phyloP scores from a whole-genome alignment of 2,329 filamentous ascomycete genomes.

The Colletotrichum sp. region DNA sequence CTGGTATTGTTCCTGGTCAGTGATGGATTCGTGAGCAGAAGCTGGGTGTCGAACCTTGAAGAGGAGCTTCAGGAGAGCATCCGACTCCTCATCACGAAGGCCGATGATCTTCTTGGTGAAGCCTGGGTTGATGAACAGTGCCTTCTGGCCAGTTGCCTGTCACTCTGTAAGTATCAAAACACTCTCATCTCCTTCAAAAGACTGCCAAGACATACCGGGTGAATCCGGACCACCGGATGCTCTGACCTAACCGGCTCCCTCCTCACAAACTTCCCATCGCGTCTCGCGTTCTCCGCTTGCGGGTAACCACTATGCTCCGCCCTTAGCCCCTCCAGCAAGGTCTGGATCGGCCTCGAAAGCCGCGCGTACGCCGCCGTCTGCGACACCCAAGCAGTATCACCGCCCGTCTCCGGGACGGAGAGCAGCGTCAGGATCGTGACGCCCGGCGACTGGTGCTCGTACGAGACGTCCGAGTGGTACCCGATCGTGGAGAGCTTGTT shows the following conservation, averaged over 20 bases:
- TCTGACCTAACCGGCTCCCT: constrained; percentile 68
- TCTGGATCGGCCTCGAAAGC: constrained; percentile 39
- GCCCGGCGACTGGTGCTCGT: constrained; percentile 46
- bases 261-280: constrained; percentile 45
- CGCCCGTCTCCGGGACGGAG: constrained; percentile 38
- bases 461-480: constrained; percentile 47
- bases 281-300: constrained; percentile 38
- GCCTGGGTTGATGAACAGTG: constrained; percentile 31
- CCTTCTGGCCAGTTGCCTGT: constrained; percentile 29
- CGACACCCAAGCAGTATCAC: constrained; percentile 42
- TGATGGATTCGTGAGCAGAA: rapidly evolving
- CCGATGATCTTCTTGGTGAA: constrained; percentile 81
- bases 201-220: constrained; percentile 57
- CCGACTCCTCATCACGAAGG: constrained; percentile 86
- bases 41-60: constrained; percentile 43
- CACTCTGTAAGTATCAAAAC: background rate
- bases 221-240: constrained; percentile 72
- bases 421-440: constrained; percentile 44
- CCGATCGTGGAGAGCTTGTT: constrained; percentile 40
- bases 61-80: constrained; percentile 75
- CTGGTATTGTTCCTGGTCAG: constrained; percentile 11
- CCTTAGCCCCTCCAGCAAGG: constrained; percentile 38
- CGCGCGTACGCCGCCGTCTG: constrained; percentile 41
- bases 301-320: constrained; percentile 43
- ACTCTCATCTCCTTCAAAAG: background rate